A percentile compares a stretch with the other conserved stretches of the same genome.
Evolutionary conservation across 345 rosid species (phyloP).

Genomic region (Streptanthus diversifolius): DNA sequence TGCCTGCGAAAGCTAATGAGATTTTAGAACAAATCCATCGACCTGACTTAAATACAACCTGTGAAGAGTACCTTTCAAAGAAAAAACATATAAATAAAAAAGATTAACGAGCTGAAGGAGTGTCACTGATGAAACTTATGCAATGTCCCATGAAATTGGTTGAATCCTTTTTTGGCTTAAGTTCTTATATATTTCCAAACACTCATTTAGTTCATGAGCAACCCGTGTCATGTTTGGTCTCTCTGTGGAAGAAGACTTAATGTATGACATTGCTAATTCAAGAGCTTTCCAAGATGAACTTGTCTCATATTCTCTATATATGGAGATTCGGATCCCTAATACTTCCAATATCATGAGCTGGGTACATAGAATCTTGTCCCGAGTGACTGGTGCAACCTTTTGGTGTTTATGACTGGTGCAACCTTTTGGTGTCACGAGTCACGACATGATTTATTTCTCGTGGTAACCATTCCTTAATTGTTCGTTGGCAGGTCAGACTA

Average conservation of each 20-base stretch:
- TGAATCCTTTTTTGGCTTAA: background rate
- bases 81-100: background rate
- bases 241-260: constrained; percentile 5
- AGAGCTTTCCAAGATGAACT: constrained; percentile 31
- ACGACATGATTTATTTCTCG: no score
- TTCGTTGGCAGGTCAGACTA: no score
- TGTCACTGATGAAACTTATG: constrained; percentile 8
- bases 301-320: constrained; percentile 10
- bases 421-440: no score
- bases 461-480: no score
- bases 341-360: constrained; percentile 22
- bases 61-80: background rate
- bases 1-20: no score
- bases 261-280: constrained; percentile 33
- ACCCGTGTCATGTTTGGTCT: constrained; percentile 38
- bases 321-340: constrained; percentile 27
- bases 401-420: no score
- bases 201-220: constrained; percentile 33
- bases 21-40: no score
- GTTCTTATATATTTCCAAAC: constrained; percentile 20
- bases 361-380: no score
- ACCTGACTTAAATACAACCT: background rate
- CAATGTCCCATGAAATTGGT: background rate
- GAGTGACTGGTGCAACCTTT: no score
- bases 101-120: constrained; percentile 23